Conservation (phyloP, 2,329 filamentous ascomycete species). For the Xylariaceae sp. region DNA sequence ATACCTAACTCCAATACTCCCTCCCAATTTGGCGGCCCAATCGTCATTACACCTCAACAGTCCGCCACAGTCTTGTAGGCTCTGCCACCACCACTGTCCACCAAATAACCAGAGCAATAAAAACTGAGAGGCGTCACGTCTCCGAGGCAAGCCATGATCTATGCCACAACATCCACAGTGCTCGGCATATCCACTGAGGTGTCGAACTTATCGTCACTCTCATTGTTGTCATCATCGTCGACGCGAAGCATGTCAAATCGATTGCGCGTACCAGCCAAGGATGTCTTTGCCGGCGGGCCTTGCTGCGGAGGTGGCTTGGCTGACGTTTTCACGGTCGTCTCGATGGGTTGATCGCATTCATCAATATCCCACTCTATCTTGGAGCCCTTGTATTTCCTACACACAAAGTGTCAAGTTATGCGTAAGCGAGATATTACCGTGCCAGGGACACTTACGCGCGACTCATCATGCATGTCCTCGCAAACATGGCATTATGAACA, state of each 20-base stretch:
- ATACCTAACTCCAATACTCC: constrained; percentile 15
- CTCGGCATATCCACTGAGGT: constrained; percentile 30
- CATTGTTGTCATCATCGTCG: constrained; percentile 29
- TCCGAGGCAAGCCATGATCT: neutral
- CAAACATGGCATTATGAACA: constrained; percentile 68
- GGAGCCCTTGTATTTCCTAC: constrained; percentile 61
- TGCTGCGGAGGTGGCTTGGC: constrained; percentile 15
- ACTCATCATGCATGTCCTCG: constrained; percentile 72
- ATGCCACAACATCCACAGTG: constrained; percentile 25
- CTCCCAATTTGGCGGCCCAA: constrained; percentile 4
- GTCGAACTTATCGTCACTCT: constrained; percentile 30
- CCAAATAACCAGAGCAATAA: neutral
- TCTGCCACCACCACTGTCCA: neutral
- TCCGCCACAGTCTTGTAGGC: neutral
- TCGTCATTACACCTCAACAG: neutral
- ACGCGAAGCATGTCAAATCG: constrained; percentile 29
- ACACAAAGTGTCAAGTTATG: constrained; percentile 27
- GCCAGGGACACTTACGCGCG: constrained; percentile 37
- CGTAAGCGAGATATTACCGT: constrained; percentile 1
- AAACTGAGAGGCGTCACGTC: neutral
- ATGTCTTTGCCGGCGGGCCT: constrained; percentile 9
- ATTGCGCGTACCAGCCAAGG: constrained; percentile 19
- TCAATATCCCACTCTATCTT: constrained; percentile 67
- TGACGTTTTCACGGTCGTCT: constrained; percentile 28
- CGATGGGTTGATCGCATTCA: constrained; percentile 61